A percentile compares a stretch with the other conserved stretches of the same genome.
Conservation (phyloP, 192 early-diverging fungal species). For the Funneliformis geosporum region DNA sequence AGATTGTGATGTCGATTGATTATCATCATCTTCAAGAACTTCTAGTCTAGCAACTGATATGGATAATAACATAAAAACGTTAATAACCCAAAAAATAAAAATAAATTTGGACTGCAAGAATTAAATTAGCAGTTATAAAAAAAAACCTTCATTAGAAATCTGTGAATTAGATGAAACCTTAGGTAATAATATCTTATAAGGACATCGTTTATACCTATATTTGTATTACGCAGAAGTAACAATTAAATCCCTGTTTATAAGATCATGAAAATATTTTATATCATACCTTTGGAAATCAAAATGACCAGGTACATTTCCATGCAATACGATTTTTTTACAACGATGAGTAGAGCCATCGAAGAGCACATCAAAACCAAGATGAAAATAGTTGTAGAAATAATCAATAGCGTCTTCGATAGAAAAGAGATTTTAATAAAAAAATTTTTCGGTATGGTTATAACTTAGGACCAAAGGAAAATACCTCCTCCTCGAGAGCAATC, state of each 20-base stretch:
- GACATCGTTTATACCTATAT: constrained; percentile 58
- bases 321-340: constrained; percentile 71
- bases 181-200: constrained; percentile 49
- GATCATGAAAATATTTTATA: constrained; percentile 13
- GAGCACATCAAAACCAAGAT: constrained; percentile 70
- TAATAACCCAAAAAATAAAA: constrained; percentile 15
- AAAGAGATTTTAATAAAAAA: neutral
- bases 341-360: constrained; percentile 68
- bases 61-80: neutral
- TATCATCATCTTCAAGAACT: constrained; percentile 41
- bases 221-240: neutral
- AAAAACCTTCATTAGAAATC: constrained; percentile 6
- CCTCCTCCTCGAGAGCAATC: neutral
- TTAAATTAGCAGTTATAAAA: neutral
- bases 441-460: too few relatives aligned
- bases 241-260: neutral
- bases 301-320: constrained; percentile 71
- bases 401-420: constrained; percentile 47
- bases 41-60: constrained; percentile 6
- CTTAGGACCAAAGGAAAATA: neutral
- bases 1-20: constrained; percentile 31
- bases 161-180: constrained; percentile 4
- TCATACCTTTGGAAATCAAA: constrained; percentile 69
- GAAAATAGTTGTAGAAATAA: constrained; percentile 80
- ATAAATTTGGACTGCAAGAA: neutral